A percentile compares a stretch with the other conserved stretches of the same genome.
Conservation (phyloP, 2,329 filamentous ascomycete species). For the Colletotrichum sp. region DNA sequence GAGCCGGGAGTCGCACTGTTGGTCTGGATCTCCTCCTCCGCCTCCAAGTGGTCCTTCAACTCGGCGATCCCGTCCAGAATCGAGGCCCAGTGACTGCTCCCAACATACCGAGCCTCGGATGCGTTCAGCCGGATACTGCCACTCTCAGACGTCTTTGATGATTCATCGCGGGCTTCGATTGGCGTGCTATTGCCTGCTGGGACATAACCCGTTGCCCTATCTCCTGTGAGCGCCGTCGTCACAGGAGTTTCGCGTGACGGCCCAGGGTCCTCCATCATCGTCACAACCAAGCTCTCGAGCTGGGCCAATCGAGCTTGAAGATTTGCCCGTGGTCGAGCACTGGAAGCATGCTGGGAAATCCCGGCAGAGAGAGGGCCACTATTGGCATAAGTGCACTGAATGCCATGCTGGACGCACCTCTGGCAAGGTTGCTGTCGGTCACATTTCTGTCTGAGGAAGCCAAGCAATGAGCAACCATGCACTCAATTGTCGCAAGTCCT, state of each 20-base stretch:
- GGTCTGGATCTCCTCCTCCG: slow-evolving; percentile 26
- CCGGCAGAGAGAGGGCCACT: background rate
- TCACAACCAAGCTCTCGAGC: slow-evolving; percentile 34
- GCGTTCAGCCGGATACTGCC: slow-evolving; percentile 33
- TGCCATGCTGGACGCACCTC: slow-evolving; percentile 24
- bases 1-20: background rate
- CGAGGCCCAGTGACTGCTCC: slow-evolving; percentile 43
- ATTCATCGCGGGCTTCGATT: background rate
- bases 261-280: slow-evolving; percentile 24
- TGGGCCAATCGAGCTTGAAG: slow-evolving; percentile 28
- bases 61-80: slow-evolving; percentile 45
- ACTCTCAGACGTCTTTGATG: slow-evolving; percentile 25
- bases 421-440: slow-evolving; percentile 28
- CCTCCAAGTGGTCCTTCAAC: slow-evolving; percentile 38
- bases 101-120: slow-evolving; percentile 36
- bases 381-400: slow-evolving; percentile 28
- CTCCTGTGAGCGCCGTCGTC: background rate
- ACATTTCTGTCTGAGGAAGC: slow-evolving; percentile 24
- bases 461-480: background rate
- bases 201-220: background rate
- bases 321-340: background rate
- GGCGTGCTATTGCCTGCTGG: background rate
- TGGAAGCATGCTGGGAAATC: background rate
- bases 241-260: background rate
- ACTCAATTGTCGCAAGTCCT: background rate